Evolutionary conservation across 108 stramenopile species (phyloP).

Genomic region (Nitzschia sp.): DNA sequence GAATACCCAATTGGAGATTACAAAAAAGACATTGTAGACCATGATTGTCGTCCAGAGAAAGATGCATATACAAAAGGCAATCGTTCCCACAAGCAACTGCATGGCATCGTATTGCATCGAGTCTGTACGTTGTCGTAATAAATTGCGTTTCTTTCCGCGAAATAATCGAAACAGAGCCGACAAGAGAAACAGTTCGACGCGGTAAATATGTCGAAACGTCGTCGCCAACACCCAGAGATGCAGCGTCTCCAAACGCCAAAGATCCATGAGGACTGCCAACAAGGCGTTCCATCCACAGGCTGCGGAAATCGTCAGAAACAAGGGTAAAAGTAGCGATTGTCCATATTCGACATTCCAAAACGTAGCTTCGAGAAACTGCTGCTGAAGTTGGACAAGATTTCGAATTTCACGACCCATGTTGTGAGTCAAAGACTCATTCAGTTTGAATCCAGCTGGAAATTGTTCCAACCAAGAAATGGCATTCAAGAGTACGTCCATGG

Average conservation of each 20-base stretch:
- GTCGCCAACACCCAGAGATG: conserved; percentile 55
- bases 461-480: conserved; percentile 59
- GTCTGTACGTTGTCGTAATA: conserved; percentile 83
- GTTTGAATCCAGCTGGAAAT: conserved; percentile 83
- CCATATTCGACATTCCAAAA: conserved; percentile 16
- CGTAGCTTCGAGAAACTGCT: conserved; percentile 22
- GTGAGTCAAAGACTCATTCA: conserved; percentile 74
- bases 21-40: conserved; percentile 82
- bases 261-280: conserved; percentile 60
- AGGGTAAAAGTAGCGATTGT: conserved; percentile 1
- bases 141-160: conserved; percentile 90
- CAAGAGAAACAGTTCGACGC: conserved; percentile 58
- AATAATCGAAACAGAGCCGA: conserved; percentile 84
- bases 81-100: conserved; percentile 81
- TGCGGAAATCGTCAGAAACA: neutral
- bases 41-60: conserved; percentile 86
- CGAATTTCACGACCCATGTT: conserved; percentile 53
- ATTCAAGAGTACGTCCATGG: conserved; percentile 9
- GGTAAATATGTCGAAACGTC: conserved; percentile 46
- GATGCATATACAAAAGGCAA: conserved; percentile 80
- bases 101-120: conserved; percentile 84
- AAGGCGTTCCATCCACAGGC: conserved; percentile 27
- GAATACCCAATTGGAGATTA: conserved; percentile 28
- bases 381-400: conserved; percentile 32
- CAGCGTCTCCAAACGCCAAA: conserved; percentile 48